A percentile compares a stretch with the other conserved stretches of the same genome.
These are phyloP conservation scores for Fusarium sp. DNA, from an alignment of 2,329 filamentous ascomycete species.

Conservation along the genomic window DNA sequence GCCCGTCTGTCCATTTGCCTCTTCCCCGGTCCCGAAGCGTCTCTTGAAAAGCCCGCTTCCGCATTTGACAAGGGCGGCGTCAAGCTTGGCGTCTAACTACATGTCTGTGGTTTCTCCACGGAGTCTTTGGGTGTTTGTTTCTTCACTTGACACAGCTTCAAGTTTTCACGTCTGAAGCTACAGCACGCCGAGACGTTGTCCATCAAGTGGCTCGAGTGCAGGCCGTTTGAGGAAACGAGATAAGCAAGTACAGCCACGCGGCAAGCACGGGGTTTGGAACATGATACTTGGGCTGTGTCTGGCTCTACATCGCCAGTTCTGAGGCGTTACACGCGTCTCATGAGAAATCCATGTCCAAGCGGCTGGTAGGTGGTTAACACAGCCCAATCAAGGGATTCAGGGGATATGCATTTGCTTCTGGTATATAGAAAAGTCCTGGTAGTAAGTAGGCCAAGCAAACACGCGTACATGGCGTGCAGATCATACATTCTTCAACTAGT, in stretches of 20 bases:
- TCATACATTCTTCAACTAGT: background rate
- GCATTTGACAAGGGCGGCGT: conserved; percentile 28
- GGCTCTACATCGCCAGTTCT: background rate
- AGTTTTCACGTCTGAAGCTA: background rate
- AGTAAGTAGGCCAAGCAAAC: background rate
- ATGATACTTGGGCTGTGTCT: background rate
- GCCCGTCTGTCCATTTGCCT: background rate
- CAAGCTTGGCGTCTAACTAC: conserved; percentile 4
- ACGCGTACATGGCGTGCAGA: background rate
- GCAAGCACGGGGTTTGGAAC: background rate
- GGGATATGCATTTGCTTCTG: too few relatives aligned
- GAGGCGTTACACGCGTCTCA: conserved; percentile 6
- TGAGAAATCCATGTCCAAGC: conserved; percentile 1
- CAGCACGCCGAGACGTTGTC: background rate
- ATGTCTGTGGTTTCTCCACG: background rate
- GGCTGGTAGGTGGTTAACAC: background rate
- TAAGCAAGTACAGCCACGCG: background rate
- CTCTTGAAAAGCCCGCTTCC: conserved; percentile 2
- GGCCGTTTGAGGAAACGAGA: background rate
- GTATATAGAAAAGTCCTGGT: background rate
- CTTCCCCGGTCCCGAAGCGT: background rate
- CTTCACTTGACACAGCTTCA: too few relatives aligned
- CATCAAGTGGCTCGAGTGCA: background rate
- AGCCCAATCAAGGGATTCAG: too few relatives aligned
- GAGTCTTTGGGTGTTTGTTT: background rate